Evolutionary conservation across 2,329 filamentous ascomycete genomes (phyloP).

Genomic region (Tolypocladium album): DNA sequence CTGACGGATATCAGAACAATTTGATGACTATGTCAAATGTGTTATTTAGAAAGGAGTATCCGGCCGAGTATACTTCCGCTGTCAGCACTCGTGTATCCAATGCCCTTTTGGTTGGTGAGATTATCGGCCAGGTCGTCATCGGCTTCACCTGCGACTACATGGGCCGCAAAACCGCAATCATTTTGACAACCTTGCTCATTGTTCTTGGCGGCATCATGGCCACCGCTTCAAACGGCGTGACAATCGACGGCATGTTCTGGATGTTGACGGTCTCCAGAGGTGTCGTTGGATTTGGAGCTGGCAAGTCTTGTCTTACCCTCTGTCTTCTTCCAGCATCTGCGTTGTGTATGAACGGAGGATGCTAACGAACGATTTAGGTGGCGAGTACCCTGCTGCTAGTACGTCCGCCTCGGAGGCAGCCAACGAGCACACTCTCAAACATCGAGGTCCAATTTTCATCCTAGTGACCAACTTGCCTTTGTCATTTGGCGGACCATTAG

Average conservation of each 20-base stretch:
- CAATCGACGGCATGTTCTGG: conserved; percentile 39
- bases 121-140: conserved; percentile 28
- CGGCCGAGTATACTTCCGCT: conserved; percentile 20
- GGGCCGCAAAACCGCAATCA: conserved; percentile 35
- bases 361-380: conserved; percentile 7
- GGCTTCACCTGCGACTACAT: conserved; percentile 36
- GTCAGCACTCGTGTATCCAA: conserved; percentile 31
- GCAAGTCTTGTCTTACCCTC: neutral
- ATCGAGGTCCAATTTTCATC: conserved; percentile 30
- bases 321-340: neutral
- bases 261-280: conserved; percentile 39
- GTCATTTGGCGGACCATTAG: conserved; percentile 22
- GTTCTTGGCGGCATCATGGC: conserved; percentile 34
- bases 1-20: conserved; percentile 26
- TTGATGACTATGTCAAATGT: conserved; percentile 24
- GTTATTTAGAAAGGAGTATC: conserved; percentile 20
- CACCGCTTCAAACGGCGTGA: conserved; percentile 31
- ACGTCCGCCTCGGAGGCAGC: conserved; percentile 35
- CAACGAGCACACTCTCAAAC: conserved; percentile 29
- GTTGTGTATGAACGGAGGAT: neutral
- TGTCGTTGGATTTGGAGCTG: conserved; percentile 35
- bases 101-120: conserved; percentile 28
- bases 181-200: conserved; percentile 34
- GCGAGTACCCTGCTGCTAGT: conserved; percentile 36
- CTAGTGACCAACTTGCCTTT: conserved; percentile 31